phyloP scores from a whole-genome alignment of 169 alveolate genomes.

The Plasmodium malariae region DNA sequence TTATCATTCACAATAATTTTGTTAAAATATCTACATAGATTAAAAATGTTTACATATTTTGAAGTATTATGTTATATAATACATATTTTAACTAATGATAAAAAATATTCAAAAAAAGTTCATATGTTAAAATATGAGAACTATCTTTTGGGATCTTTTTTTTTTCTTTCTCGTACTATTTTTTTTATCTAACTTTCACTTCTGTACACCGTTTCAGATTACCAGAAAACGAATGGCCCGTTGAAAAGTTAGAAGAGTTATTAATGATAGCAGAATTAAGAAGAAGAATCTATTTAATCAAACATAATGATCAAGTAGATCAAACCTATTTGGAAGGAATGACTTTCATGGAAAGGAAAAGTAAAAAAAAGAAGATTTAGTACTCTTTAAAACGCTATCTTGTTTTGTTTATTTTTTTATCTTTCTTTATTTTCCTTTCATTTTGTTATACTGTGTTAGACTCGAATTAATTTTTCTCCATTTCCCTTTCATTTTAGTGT shows the following conservation, averaged over 20 bases:
- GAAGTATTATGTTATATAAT: neutral
- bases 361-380: slow-evolving; percentile 20
- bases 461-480: no score
- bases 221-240: slow-evolving; percentile 89
- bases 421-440: neutral
- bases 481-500: slow-evolving; percentile 36
- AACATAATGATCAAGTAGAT: slow-evolving; percentile 74
- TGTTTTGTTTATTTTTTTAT: neutral
- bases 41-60: neutral
- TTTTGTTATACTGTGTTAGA: neutral
- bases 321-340: slow-evolving; percentile 75
- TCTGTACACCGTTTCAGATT: slow-evolving; percentile 51
- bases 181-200: neutral
- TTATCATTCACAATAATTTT: neutral
- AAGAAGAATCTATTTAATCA: slow-evolving; percentile 79
- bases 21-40: neutral
- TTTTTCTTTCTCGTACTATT: neutral
- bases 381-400: neutral
- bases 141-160: neutral
- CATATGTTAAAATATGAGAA: neutral
- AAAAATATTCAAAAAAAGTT: neutral
- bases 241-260: slow-evolving; percentile 82
- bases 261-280: slow-evolving; percentile 84
- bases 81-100: neutral
- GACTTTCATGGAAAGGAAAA: slow-evolving; percentile 71